Percentiles rank a stretch among this genome's conserved stretches.
phyloP scores from a whole-genome alignment of 768 basidiomycete species.

The Suillus alpinus region DNA sequence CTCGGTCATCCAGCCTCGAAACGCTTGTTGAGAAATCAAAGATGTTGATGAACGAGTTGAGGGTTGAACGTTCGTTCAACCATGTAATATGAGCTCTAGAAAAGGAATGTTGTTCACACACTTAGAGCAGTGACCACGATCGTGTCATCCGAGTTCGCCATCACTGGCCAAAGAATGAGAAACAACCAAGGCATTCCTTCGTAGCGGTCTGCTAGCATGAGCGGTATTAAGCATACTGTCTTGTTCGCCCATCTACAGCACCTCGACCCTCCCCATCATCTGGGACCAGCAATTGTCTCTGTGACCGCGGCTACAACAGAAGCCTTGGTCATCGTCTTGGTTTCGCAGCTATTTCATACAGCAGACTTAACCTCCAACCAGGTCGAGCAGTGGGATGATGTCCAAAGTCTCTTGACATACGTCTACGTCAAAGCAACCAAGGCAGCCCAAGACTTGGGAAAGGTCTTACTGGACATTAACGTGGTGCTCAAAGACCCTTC shows the following conservation, averaged over 20 bases:
- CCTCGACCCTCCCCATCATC: conserved; percentile 52
- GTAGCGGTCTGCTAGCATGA: not conserved
- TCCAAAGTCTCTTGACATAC: conserved; percentile 77
- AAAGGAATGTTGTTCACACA: not conserved
- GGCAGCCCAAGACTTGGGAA: conserved; percentile 63
- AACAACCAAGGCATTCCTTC: not conserved
- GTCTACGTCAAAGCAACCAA: conserved; percentile 86
- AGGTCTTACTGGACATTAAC: conserved; percentile 73
- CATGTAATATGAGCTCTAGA: no score
- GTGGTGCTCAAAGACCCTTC: conserved; percentile 67
- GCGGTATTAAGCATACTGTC: not conserved
- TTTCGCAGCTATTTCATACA: conserved; percentile 57
- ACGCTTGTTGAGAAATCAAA: no score
- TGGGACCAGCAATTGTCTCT: conserved; percentile 50
- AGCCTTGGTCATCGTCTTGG: conserved; percentile 59
- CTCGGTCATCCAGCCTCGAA: no score
- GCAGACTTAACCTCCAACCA: conserved; percentile 30
- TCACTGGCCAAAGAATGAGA: not conserved
- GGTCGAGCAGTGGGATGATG: conserved; percentile 55
- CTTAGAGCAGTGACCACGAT: not conserved
- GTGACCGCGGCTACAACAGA: conserved; percentile 44
- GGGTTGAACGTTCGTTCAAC: no score
- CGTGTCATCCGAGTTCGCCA: not conserved
- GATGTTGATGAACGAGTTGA: no score
- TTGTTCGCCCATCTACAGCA: not conserved